Base-by-base conservation (phyloP, 805 yeast species). In the Yarrowia sp. region DNA sequence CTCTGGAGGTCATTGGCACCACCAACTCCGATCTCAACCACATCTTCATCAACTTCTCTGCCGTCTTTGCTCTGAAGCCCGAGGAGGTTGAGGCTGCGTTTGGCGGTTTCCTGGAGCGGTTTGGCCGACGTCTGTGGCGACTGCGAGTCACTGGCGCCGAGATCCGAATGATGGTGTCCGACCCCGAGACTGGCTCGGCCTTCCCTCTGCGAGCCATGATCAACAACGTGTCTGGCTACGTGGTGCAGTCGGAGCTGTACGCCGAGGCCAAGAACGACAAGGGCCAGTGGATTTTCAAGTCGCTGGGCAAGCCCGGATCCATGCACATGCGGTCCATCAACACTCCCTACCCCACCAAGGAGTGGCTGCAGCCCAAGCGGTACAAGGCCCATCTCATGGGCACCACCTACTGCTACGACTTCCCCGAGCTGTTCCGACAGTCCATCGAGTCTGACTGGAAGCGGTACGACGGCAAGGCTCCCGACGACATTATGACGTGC, bases 301-400 rank as follows among this genome's bases (percentile, higher is more conserved):
- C 97, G 3, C 85, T 95, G 77, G 97, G 97, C 69, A 84, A 88
- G 72, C 97, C 98, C 65, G 99, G 99, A 43, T 85, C 95, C 30
- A 95, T 95, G 99, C 99, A 95, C 77, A 84, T 95, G 82, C 88
- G 98, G 80, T 90, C 97, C 52, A 92, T 95, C 75, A 89, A 93
- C 58, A 91, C 98, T 65, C 97, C 98, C 63, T 96, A 95, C 77
- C 96, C 98, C 69, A 97, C 96, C 39, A 95, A 95, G 83, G 99
- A 95, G 81, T 93, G 96, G 82, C 85, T 95, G 75, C 99, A 95
- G 83, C 98, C 98, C 74, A 95, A 95, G 81, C 92, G 99, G 81
- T 96, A 96, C 84, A 91, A 89, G 82, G 99, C 99, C 63, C 98
- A 95, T 80, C 84, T 91, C 74, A 90, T 95, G 93, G 99, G 99